These are phyloP conservation scores for Euphorbia celastroides DNA, from an alignment of 441 rosid genomes.

Conservation along the genomic window DNA sequence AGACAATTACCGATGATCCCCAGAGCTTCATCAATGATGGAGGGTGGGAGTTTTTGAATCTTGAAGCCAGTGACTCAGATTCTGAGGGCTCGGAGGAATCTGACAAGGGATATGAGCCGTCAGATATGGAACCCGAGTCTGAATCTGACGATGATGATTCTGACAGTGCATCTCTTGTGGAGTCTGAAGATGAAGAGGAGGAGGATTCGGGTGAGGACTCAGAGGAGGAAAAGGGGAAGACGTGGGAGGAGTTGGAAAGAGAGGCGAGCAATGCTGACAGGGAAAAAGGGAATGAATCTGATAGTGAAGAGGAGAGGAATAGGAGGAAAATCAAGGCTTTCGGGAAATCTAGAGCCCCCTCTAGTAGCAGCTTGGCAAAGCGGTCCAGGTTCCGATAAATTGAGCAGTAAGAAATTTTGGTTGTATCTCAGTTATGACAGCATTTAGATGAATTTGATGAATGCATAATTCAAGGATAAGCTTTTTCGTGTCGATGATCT, in stretches of 20 bases:
- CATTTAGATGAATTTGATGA: too few species aligned
- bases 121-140: slow-evolving; percentile 72
- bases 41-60: slow-evolving; percentile 90
- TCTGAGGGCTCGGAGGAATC: slow-evolving; percentile 70
- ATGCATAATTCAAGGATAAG: too few species aligned
- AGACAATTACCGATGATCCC: slow-evolving; percentile 79
- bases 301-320: slow-evolving; percentile 87
- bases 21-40: slow-evolving; percentile 78
- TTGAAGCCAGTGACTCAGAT: slow-evolving; percentile 84
- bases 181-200: slow-evolving; percentile 77
- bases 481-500: too few species aligned
- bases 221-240: slow-evolving; percentile 89
- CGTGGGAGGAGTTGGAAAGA: slow-evolving; percentile 95
- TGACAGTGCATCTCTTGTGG: slow-evolving; percentile 69
- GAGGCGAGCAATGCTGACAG: slow-evolving; percentile 89
- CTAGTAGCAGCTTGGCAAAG: slow-evolving; percentile 17
- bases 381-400: slow-evolving; percentile 19
- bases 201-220: slow-evolving; percentile 58
- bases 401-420: too few species aligned
- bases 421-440: too few species aligned
- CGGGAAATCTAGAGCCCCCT: slow-evolving; percentile 49
- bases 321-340: slow-evolving; percentile 75
- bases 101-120: slow-evolving; percentile 79
- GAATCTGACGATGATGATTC: slow-evolving; percentile 69
- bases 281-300: slow-evolving; percentile 74